Percentiles rank a stretch among this genome's conserved stretches.
Conservation (phyloP, 2,329 filamentous ascomycete genomes). For the Hypoxylon sp. region DNA sequence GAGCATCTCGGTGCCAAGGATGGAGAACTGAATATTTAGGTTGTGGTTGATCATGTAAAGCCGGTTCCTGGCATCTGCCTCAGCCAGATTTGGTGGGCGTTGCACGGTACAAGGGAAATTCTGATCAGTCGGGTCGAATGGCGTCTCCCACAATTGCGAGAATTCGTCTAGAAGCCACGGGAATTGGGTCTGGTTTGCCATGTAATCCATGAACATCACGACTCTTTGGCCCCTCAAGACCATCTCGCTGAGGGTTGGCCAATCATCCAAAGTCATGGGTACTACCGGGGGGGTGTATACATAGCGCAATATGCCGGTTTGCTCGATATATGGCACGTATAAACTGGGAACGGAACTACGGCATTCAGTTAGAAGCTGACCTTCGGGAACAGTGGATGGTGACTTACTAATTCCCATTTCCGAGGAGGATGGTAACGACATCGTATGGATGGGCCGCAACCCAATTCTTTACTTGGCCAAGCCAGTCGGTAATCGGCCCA, state of each 20-base stretch:
- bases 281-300: slow-evolving; percentile 80
- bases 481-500: slow-evolving; percentile 82
- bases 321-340: slow-evolving; percentile 78
- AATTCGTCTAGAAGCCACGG: slow-evolving; percentile 93
- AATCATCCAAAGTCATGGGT: slow-evolving; percentile 80
- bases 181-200: slow-evolving; percentile 81
- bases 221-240: slow-evolving; percentile 79
- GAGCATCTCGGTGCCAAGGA: slow-evolving; percentile 75
- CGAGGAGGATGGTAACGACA: slow-evolving; percentile 88
- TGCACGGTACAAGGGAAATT: slow-evolving; percentile 84
- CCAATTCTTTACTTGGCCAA: slow-evolving; percentile 79
- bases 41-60: slow-evolving; percentile 94
- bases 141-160: slow-evolving; percentile 90
- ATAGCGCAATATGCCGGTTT: slow-evolving; percentile 79
- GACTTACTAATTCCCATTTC: slow-evolving; percentile 79
- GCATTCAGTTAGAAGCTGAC: slow-evolving; percentile 8
- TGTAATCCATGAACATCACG: slow-evolving; percentile 88
- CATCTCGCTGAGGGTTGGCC: slow-evolving; percentile 86
- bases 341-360: slow-evolving; percentile 67
- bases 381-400: neutral
- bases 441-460: slow-evolving; percentile 84
- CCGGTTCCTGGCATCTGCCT: slow-evolving; percentile 68
- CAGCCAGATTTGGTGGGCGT: slow-evolving; percentile 77
- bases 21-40: slow-evolving; percentile 81
- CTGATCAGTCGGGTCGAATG: slow-evolving; percentile 78